phyloP scores from a whole-genome alignment of 2,329 filamentous ascomycete genomes.

The Botryotinia convoluta region DNA sequence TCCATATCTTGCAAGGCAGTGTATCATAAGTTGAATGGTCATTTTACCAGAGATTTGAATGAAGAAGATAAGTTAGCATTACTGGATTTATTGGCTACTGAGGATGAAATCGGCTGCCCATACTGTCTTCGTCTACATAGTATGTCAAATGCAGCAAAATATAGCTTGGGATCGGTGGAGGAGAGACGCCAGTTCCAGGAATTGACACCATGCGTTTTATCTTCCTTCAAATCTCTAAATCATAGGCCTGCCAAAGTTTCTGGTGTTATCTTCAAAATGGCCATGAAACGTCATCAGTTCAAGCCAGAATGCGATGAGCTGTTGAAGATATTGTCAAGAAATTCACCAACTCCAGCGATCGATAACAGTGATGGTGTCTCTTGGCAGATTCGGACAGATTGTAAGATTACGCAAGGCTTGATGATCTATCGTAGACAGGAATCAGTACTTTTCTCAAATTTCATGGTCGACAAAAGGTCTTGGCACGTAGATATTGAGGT shows the following conservation, averaged over 20 bases:
- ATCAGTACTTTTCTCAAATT: neutral
- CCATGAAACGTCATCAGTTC: neutral
- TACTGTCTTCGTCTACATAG: neutral
- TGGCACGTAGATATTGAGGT: neutral
- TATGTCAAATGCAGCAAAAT: neutral
- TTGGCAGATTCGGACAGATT: neutral
- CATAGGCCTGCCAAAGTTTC: neutral
- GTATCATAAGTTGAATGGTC: neutral
- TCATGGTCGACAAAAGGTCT: neutral
- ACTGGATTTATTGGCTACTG: neutral
- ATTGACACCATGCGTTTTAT: neutral
- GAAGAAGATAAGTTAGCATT: neutral
- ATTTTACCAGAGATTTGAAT: neutral
- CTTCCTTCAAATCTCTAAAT: neutral
- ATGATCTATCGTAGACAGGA: neutral
- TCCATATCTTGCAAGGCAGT: neutral
- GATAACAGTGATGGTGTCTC: neutral
- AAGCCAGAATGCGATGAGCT: neutral
- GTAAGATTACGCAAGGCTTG: neutral
- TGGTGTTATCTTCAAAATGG: neutral
- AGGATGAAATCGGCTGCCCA: neutral
- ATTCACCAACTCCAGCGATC: neutral
- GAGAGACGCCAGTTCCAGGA: neutral
- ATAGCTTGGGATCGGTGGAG: neutral
- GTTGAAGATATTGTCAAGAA: neutral